These are phyloP conservation scores for Alnus glutinosa DNA, from an alignment of 306 rosid species.

Conservation along the genomic window DNA sequence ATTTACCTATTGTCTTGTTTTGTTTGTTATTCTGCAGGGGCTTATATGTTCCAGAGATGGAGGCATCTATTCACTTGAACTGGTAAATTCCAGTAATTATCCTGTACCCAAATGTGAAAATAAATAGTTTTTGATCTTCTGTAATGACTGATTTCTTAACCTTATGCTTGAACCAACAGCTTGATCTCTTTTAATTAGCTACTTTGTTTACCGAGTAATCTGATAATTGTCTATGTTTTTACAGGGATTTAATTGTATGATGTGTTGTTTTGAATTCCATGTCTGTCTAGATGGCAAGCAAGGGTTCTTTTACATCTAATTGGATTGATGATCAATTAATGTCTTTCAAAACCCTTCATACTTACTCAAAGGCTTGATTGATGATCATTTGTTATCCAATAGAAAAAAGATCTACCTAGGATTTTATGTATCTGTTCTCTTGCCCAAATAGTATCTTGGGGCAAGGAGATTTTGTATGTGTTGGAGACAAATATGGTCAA, in stretches of 20 bases:
- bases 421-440: neutral
- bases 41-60: constrained; percentile 84
- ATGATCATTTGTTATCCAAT: neutral
- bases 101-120: neutral
- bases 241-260: neutral
- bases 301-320: neutral
- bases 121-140: neutral
- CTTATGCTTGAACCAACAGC: neutral
- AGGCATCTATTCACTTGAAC: constrained; percentile 63
- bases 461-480: no score
- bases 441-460: no score
- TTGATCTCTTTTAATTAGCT: neutral
- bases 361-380: neutral
- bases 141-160: neutral
- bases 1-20: neutral
- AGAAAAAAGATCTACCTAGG: neutral
- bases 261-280: neutral
- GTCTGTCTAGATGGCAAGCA: neutral
- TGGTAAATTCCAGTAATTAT: constrained; percentile 43
- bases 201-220: neutral
- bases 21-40: constrained; percentile 46
- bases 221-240: neutral
- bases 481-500: no score
- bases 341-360: no score
- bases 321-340: neutral